Conservation (phyloP, 2,329 filamentous ascomycete genomes). For the Aspergillus sp. region DNA sequence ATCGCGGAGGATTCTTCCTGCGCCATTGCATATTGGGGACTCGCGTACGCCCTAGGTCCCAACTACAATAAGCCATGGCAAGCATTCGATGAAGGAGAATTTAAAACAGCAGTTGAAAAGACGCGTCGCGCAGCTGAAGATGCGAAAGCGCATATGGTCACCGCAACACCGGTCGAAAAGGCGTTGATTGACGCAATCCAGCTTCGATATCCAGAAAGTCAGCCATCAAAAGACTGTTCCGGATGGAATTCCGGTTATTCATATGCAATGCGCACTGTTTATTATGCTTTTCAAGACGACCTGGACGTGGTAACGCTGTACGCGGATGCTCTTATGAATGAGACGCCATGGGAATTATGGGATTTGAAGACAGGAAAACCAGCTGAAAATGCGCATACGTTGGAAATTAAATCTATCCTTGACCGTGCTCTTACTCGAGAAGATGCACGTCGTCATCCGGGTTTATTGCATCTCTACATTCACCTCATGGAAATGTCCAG, state of each 20-base stretch:
- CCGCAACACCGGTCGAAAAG: slow-evolving; percentile 50
- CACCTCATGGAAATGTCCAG: slow-evolving; percentile 75
- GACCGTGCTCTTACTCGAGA: slow-evolving; percentile 53
- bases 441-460: slow-evolving; percentile 56
- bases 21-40: slow-evolving; percentile 38
- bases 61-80: slow-evolving; percentile 80
- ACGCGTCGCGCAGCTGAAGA: slow-evolving; percentile 43
- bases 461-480: slow-evolving; percentile 70
- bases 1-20: slow-evolving; percentile 29
- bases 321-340: slow-evolving; percentile 62
- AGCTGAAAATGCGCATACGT: slow-evolving; percentile 49
- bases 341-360: slow-evolving; percentile 63
- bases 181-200: slow-evolving; percentile 61
- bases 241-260: slow-evolving; percentile 59
- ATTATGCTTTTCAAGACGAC: slow-evolving; percentile 50
- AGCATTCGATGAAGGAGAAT: slow-evolving; percentile 60
- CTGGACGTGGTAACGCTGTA: slow-evolving; percentile 62
- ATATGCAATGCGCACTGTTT: slow-evolving; percentile 55
- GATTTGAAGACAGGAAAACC: slow-evolving; percentile 56
- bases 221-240: slow-evolving; percentile 46
- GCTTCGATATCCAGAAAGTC: slow-evolving; percentile 55
- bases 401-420: slow-evolving; percentile 56
- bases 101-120: slow-evolving; percentile 43
- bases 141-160: slow-evolving; percentile 36
- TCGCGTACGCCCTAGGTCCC: slow-evolving; percentile 64